Percentiles rank a stretch among this genome's conserved stretches.
phyloP scores from a whole-genome alignment of 805 yeast genomes.

The Hermanozyma aechmeae region DNA sequence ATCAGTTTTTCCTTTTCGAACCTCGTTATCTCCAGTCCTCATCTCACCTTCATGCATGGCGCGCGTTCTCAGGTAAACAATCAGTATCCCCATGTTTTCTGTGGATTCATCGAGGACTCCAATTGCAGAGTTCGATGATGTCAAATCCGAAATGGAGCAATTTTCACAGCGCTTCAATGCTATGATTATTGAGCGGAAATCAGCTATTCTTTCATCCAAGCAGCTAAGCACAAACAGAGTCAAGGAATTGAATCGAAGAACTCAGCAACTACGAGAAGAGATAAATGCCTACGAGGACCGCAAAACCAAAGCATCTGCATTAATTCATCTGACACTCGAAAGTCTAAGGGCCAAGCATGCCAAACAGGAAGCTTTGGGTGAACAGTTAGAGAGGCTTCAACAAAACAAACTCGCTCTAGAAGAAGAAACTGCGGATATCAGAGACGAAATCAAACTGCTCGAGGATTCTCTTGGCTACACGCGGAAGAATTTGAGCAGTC shows the following conservation, averaged over 20 bases:
- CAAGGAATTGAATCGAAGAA: slow-evolving; percentile 21
- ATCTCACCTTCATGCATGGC: too few relatives aligned
- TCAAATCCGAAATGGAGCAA: slow-evolving; percentile 26
- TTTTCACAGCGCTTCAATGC: slow-evolving; percentile 30
- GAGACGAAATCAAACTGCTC: slow-evolving; percentile 16
- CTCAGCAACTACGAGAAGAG: slow-evolving; percentile 18
- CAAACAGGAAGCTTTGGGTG: slow-evolving; percentile 23
- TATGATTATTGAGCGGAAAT: slow-evolving; percentile 22
- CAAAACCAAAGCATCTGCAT: slow-evolving; percentile 17
- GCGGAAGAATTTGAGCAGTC: slow-evolving; percentile 28
- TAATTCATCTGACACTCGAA: slow-evolving; percentile 16
- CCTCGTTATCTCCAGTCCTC: too few relatives aligned
- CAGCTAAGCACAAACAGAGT: slow-evolving; percentile 23
- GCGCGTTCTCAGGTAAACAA: too few relatives aligned
- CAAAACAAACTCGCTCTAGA: slow-evolving; percentile 16
- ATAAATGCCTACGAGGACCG: slow-evolving; percentile 18
- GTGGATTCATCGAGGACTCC: too few relatives aligned
- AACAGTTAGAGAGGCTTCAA: slow-evolving; percentile 24
- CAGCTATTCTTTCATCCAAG: slow-evolving; percentile 20
- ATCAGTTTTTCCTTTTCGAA: too few relatives aligned
- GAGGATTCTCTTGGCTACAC: slow-evolving; percentile 22
- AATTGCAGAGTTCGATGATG: slow-evolving; percentile 24
- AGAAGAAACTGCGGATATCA: slow-evolving; percentile 23
- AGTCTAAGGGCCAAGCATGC: slow-evolving; percentile 20
- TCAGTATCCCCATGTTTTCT: too few relatives aligned